Conservation (phyloP, 23 red algal genomes). For the Porphyridium purpureum region DNA sequence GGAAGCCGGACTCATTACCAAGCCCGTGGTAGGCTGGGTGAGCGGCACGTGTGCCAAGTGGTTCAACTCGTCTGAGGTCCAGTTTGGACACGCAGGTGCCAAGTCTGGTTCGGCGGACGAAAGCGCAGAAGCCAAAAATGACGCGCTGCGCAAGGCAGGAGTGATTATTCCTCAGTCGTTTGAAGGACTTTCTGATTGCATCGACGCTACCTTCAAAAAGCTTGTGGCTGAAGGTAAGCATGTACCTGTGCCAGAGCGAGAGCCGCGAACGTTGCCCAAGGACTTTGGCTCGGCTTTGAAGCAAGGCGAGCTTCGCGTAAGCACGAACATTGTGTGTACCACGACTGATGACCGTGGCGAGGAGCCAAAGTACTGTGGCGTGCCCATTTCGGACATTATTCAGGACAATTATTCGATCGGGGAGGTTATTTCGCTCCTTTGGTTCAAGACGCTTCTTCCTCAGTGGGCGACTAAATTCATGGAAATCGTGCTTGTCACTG, state of each 20-base stretch:
- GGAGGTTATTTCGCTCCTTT: constrained; percentile 89
- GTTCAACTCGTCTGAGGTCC: constrained; percentile 91
- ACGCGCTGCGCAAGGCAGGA: constrained; percentile 44
- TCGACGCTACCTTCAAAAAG: constrained; percentile 26
- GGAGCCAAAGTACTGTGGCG: constrained; percentile 69
- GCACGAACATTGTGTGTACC: constrained; percentile 95
- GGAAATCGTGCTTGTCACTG: constrained; percentile 80
- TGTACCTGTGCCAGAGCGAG: constrained; percentile 23
- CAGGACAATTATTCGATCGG: constrained; percentile 49
- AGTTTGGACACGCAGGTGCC: constrained; percentile 99
- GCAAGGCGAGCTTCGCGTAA: constrained; percentile 70
- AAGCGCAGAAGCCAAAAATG: constrained; percentile 69
- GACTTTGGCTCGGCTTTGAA: constrained; percentile 70
- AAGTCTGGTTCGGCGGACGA: constrained; percentile 43
- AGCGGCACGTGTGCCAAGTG: constrained; percentile 85
- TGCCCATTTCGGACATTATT: constrained; percentile 87
- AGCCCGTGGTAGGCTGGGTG: constrained; percentile 94
- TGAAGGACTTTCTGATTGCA: constrained; percentile 46
- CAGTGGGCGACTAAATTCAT: constrained; percentile 92
- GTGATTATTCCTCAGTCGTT: constrained; percentile 65
- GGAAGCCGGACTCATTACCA: constrained; percentile 48
- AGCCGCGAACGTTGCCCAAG: constrained; percentile 65
- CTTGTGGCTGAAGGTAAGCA: constrained; percentile 49
- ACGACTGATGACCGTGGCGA: constrained; percentile 92
- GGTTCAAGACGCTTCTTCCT: constrained; percentile 96